A percentile compares a stretch with the other conserved stretches of the same genome.
These are phyloP conservation scores for Coprinellus micaceus DNA, from an alignment of 768 basidiomycete genomes.

Conservation along the genomic window DNA sequence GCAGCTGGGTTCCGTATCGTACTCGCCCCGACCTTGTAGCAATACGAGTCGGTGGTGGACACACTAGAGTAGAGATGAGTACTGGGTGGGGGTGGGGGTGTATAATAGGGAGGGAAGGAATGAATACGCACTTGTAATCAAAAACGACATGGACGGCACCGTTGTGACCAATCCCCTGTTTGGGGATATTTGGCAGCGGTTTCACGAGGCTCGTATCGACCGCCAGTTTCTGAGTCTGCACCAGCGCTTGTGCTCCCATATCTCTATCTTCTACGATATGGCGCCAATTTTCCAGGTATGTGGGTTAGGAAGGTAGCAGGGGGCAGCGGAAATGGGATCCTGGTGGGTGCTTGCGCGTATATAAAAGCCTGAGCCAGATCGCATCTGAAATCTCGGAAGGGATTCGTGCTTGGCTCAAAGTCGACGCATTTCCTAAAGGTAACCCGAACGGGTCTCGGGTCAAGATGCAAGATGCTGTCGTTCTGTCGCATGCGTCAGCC, in stretches of 20 bases:
- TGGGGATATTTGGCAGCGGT: slow-evolving; percentile 10
- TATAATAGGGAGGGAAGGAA: background rate
- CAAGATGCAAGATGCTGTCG: background rate
- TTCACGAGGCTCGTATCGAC: background rate
- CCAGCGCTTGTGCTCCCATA: background rate
- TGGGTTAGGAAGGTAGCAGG: background rate
- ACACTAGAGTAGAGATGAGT: background rate
- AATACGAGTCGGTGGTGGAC: background rate
- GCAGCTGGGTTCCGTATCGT: background rate
- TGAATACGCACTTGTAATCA: slow-evolving; percentile 13
- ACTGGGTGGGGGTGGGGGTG: background rate
- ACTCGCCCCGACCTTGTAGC: background rate
- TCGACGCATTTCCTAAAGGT: too few relatives aligned
- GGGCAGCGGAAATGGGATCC: background rate
- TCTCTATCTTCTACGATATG: too few relatives aligned
- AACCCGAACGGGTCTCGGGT: background rate
- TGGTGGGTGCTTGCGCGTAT: background rate
- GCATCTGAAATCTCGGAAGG: background rate
- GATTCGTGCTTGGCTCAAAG: background rate
- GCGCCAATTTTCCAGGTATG: background rate
- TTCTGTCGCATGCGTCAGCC: background rate
- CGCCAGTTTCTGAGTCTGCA: background rate
- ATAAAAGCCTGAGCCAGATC: background rate
- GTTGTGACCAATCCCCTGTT: slow-evolving; percentile 3
- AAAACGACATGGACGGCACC: slow-evolving; percentile 6